These are phyloP conservation scores for Talaromyces wortmannii DNA, from an alignment of 495 filamentous ascomycete genomes.

Conservation along the genomic window DNA sequence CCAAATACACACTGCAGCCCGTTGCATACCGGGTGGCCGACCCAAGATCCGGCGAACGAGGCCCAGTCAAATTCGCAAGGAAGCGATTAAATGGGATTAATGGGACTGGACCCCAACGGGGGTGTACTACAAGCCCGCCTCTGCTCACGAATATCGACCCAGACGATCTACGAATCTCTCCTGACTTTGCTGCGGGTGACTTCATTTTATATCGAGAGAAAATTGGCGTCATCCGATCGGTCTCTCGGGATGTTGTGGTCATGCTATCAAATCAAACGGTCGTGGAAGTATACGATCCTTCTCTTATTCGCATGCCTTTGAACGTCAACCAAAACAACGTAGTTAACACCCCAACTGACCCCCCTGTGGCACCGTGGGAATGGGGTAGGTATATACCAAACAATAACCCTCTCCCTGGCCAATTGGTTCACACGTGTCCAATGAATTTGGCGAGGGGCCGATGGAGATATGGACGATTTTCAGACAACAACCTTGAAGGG, in stretches of 20 bases:
- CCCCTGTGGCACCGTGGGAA: background rate
- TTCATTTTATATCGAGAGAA: slow-evolving; percentile 18
- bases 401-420: slow-evolving; percentile 28
- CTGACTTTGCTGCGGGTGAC: slow-evolving; percentile 12
- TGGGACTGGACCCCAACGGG: background rate
- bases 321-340: slow-evolving; percentile 3
- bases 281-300: slow-evolving; percentile 7
- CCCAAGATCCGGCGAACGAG: slow-evolving; percentile 13
- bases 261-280: slow-evolving; percentile 10
- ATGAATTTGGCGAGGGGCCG: slow-evolving; percentile 40
- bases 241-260: slow-evolving; percentile 14
- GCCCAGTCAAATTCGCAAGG: slow-evolving; percentile 13
- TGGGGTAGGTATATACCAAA: background rate
- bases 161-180: slow-evolving; percentile 8
- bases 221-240: slow-evolving; percentile 10
- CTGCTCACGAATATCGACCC: slow-evolving; percentile 8
- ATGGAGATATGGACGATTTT: slow-evolving; percentile 41
- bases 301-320: slow-evolving; percentile 8
- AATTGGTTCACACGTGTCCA: slow-evolving; percentile 40
- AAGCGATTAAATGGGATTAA: slow-evolving; percentile 1
- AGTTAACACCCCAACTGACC: slow-evolving; percentile 3
- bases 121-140: background rate
- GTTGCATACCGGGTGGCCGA: slow-evolving; percentile 15
- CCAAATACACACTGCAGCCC: slow-evolving; percentile 25
- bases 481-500: slow-evolving; percentile 26